Base-by-base conservation (phyloP, 2,329 filamentous ascomycete genomes). In the Cladosporium sp. region DNA sequence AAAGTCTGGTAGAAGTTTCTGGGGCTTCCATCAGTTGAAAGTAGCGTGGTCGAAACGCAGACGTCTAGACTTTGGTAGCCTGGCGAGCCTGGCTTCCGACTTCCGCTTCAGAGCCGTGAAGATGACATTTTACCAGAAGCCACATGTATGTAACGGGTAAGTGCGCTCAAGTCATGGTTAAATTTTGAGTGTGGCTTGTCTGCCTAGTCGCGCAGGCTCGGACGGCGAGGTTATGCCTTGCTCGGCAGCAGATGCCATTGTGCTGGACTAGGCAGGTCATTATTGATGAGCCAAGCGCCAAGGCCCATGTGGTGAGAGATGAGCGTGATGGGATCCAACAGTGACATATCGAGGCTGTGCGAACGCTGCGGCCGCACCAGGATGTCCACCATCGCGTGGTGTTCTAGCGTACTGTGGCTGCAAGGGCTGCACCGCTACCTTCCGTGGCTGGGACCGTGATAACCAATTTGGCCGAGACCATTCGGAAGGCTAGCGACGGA, bases 401-500 rank as follows among this genome's bases (percentile, higher is more conserved):
- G 34, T 39, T 47, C 34, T 39, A 47, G 44, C 36, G 44, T 30
- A 1, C n/a, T 39, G 44, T 47, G 32, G 42, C 24, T 40, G 43
- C 43, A 47, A 24, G 44, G 36, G 19, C 36, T n/a, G 32, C 12
- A n/a, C 32, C 32, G 32, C 32, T 15, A 36, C 32, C 32, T 36
- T 36, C 32, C 32, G 15, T 36, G 32, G 32, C n/a, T 36, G 8
- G 7, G 13, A 36, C 32, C 32, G 32, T 7, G 15, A 17, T n/a
- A n/a, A 36, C 15, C 7, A 17, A n/a, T n/a, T n/a, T n/a, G 32
- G 15, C 15, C 32, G 13, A 17, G 13, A 17, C 13, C 3, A n/a
- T 7, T n/a, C 8, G 7, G 3, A n/a, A 17, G 32, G 8, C 15
- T 17, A 36, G 32, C 13, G 12, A n/a, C n/a, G 15, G 15, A n/a